A percentile compares a stretch with the other conserved stretches of the same genome.
Conservation (phyloP, 352 stramenopile genomes). For the Phytopythium mirpurense region DNA sequence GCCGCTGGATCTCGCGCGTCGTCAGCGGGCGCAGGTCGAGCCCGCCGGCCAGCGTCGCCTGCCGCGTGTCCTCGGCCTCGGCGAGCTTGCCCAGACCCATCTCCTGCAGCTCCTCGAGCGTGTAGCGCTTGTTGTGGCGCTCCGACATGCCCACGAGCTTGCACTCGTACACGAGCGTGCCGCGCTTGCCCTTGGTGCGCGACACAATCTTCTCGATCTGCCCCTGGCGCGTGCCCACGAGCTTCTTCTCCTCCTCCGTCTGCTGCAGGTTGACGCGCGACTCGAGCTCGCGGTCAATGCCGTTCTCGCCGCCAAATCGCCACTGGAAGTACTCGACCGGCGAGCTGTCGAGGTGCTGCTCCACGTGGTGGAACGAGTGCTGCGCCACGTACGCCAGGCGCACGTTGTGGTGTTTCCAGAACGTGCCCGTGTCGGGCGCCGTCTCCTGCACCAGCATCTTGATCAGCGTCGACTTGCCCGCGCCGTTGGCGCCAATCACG, state of each 20-base stretch:
- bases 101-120: conserved; percentile 58
- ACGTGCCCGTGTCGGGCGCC: conserved; percentile 60
- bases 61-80: conserved; percentile 58
- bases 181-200: conserved; percentile 62
- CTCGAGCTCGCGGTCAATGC: conserved; percentile 92
- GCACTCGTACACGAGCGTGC: conserved; percentile 83
- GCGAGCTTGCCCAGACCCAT: conserved; percentile 63
- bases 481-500: conserved; percentile 96
- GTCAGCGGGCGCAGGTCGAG: conserved; percentile 57
- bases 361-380: conserved; percentile 97
- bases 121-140: conserved; percentile 63
- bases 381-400: conserved; percentile 96
- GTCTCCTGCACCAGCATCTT: conserved; percentile 90
- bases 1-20: conserved; percentile 67
- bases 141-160: conserved; percentile 83
- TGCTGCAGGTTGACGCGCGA: conserved; percentile 88
- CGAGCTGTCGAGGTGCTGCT: conserved; percentile 92
- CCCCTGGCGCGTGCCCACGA: conserved; percentile 88
- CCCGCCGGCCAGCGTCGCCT: conserved; percentile 50
- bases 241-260: conserved; percentile 87
- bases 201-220: conserved; percentile 96
- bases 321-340: conserved; percentile 97
- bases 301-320: conserved; percentile 94
- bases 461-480: conserved; percentile 98
- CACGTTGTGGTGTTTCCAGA: conserved; percentile 89